Evolutionary conservation across 2,329 filamentous ascomycete species (phyloP), one percentile per base, ranked within the genome.

Genomic region (Aspergillus amoenus): DNA sequence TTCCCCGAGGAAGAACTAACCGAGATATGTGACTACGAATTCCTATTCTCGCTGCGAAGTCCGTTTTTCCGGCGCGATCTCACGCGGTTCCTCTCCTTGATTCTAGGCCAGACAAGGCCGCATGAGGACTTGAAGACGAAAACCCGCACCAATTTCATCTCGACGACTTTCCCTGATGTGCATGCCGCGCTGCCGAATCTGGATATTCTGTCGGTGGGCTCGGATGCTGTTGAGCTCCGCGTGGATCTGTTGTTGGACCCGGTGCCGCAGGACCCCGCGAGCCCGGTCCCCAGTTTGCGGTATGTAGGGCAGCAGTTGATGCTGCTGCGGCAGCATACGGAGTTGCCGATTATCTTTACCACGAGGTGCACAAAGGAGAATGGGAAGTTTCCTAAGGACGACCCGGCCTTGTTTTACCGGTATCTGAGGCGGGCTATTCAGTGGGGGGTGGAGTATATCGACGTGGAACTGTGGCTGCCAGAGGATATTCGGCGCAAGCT

Each of bases 331-430:
- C 90, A 94, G 73, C 84, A 89, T 61, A 94, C 90, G 0, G 91
- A 95, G 67, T 78, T 96, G 42, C 91, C 91, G n/a, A 91, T 96
- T 69, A 92, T 95, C 56, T 93, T 93, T 70, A 95, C 91, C 0
- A 93, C 89, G 0, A 82, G 91, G 64, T 94, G 91, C 70, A 91
- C 85, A 2, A 85, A 82, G 30, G 91, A 95, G 68, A 94, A 93
- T 68, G 91, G 91, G 32, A 86, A 86, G 22, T 95, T 94, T 61
- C 91, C 91, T 0, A 93, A 93, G 88, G 86, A 91, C 41, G 84
- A 91, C 55, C 89, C 90, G 0, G 78, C 81, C 13, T 71, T 94
- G 43, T 93, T 88, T 71, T 90, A 90, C 73, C 82, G 87, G 58
- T 93, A 94, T 68, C 82, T 95, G n/a, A 88, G 87, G 67, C 85